phyloP scores from a whole-genome alignment of 768 basidiomycete genomes.

The Russula lepida region DNA sequence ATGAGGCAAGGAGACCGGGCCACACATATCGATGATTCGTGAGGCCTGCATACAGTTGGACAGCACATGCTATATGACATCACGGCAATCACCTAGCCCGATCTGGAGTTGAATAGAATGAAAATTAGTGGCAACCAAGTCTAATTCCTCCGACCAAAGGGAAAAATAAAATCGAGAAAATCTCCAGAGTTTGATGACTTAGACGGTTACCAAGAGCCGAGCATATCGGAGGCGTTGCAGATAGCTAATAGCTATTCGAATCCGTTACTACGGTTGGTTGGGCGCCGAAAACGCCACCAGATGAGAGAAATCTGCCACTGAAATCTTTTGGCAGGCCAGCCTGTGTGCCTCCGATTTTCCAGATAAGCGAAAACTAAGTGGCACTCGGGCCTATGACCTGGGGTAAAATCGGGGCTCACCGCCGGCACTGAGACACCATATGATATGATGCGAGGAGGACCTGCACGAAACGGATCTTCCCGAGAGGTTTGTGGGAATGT shows the following conservation, averaged over 20 bases:
- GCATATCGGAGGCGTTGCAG: conserved; percentile 1
- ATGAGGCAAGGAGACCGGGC: background rate
- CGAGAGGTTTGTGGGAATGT: background rate
- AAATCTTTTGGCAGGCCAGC: background rate
- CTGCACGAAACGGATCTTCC: background rate
- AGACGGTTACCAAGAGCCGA: conserved; percentile 1
- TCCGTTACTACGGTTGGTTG: background rate
- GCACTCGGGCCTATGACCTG: background rate
- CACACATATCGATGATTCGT: background rate
- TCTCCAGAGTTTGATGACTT: background rate
- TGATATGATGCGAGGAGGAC: background rate
- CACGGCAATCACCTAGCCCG: conserved; percentile 2
- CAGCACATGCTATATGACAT: background rate
- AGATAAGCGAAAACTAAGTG: background rate
- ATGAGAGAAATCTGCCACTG: background rate
- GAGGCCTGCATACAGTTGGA: background rate
- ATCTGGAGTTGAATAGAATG: conserved; percentile 2
- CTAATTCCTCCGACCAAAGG: background rate
- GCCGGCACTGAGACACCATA: background rate
- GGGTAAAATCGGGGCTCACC: background rate
- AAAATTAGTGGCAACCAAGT: background rate
- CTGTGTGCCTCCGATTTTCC: background rate
- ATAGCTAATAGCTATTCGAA: background rate
- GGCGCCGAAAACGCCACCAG: background rate
- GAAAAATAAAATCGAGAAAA: too few relatives aligned